A percentile compares a stretch with the other conserved stretches of the same genome.
Conservation (phyloP, 2,329 filamentous ascomycete species). For the Xylariales sp. region DNA sequence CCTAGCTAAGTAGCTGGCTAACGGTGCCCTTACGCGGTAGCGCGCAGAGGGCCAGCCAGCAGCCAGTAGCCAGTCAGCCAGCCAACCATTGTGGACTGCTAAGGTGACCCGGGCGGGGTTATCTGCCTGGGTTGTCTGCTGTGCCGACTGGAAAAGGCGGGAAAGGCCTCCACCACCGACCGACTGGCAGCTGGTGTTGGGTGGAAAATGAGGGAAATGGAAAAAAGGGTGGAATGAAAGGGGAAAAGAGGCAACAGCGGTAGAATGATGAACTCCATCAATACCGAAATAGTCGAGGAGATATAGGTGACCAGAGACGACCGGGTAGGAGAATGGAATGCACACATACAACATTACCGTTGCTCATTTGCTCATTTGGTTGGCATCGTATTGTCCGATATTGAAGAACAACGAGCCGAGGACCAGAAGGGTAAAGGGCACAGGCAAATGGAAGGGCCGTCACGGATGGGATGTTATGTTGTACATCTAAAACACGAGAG, state of each 20-base stretch:
- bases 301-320: conserved; percentile 8
- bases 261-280: no score
- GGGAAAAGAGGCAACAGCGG: background rate
- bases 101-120: conserved; percentile 32
- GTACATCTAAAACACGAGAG: conserved; percentile 32
- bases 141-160: conserved; percentile 29
- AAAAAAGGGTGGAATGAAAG: conserved; percentile 4
- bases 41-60: conserved; percentile 32
- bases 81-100: conserved; percentile 30
- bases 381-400: background rate
- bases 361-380: background rate
- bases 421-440: background rate
- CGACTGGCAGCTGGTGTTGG: conserved; percentile 25
- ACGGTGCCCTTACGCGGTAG: conserved; percentile 31
- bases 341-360: background rate
- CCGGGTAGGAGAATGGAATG: background rate
- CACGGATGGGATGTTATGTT: conserved; percentile 10
- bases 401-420: conserved; percentile 3
- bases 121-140: conserved; percentile 6
- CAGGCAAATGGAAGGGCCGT: conserved; percentile 1
- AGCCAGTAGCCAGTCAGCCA: conserved; percentile 20
- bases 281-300: background rate
- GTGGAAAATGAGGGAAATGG: conserved; percentile 13
- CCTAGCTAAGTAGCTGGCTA: conserved; percentile 21
- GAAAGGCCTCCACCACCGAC: conserved; percentile 34